Evolutionary conservation across 306 rosid species (phyloP), one percentile per base, ranked within the genome.

Genomic region (Vigna trinervia): DNA sequence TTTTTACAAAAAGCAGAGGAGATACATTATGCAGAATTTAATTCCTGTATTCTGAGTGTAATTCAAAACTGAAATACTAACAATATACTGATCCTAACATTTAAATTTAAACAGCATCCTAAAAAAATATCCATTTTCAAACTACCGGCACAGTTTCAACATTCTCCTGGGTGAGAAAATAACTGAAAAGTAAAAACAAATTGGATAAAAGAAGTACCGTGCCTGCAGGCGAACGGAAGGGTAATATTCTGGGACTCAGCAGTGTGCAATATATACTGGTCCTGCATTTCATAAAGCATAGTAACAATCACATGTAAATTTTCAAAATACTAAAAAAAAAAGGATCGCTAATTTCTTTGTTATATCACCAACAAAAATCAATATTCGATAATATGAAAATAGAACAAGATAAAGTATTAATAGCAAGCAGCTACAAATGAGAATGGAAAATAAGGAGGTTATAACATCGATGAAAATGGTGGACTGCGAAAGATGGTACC

Each of bases 211-310:
- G 74, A 95, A 90, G 75, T 92, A 95, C 99, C 99, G 83, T 92
- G 99, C 89, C 99, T 91, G 96, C 99, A 92, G 79, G 98, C 96
- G 82, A 92, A 95, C n/a, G 98, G 99, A 89, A 95, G 99, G 13
- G 85, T 75, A 70, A 95, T 89, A 75, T 90, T 84, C 87, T 91
- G 99, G 12, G 89, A 78, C 73, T 95, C 98, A 50, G 99, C 99
- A 32, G 97, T 95, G 58, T 95, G 99, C 61, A 95, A 81, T 77
- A 95, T 95, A 80, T 95, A 92, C 68, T 92, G 99, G 70, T 95
- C 99, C 99, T 95, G 93, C 83, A 90, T 70, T 82, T 57, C 38
- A 70, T 5, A 26, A 61, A 62, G 2, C 59, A 36, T 8, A 67
- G 19, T 10, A 63, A 36, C 66, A 52, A 14, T 50, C 30, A 48